Evolutionary conservation across 2,329 filamentous ascomycete species (phyloP).

Genomic region (Ambrosiella beaveri): DNA sequence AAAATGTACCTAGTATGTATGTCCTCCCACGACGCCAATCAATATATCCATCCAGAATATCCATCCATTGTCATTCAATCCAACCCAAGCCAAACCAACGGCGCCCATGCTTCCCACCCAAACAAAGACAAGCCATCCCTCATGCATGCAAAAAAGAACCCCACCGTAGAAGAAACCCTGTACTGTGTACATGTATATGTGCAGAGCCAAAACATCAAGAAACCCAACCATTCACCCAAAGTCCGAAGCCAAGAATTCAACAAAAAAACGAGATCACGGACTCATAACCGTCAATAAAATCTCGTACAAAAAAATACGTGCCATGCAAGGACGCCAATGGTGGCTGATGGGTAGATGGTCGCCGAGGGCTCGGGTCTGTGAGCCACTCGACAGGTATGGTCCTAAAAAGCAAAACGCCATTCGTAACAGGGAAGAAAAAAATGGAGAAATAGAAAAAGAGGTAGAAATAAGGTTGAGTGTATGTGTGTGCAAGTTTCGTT

Average conservation of each 20-base stretch:
- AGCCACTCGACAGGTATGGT: not conserved
- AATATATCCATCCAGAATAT: not conserved
- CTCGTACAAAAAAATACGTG: too few species aligned
- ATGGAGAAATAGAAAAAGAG: not conserved
- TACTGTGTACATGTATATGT: too few species aligned
- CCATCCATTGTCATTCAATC: not conserved
- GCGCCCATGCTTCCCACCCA: not conserved
- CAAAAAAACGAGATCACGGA: too few species aligned
- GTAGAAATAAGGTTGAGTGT: not conserved
- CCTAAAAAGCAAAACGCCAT: not conserved
- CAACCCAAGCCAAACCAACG: not conserved
- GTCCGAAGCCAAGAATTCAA: too few species aligned
- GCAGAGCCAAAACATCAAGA: too few species aligned
- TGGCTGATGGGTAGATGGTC: too few species aligned
- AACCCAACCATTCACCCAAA: too few species aligned
- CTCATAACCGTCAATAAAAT: too few species aligned
- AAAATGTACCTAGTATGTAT: not conserved
- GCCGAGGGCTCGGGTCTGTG: too few species aligned
- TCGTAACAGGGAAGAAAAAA: not conserved
- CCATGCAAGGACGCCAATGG: too few species aligned
- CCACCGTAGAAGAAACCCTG: too few species aligned
- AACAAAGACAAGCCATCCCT: not conserved
- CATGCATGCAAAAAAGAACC: not conserved
- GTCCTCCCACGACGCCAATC: not conserved
- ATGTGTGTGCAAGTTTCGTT: not conserved